These are phyloP conservation scores for Polyplosphaeria fusca DNA, from an alignment of 495 filamentous ascomycete species.

Conservation along the genomic window DNA sequence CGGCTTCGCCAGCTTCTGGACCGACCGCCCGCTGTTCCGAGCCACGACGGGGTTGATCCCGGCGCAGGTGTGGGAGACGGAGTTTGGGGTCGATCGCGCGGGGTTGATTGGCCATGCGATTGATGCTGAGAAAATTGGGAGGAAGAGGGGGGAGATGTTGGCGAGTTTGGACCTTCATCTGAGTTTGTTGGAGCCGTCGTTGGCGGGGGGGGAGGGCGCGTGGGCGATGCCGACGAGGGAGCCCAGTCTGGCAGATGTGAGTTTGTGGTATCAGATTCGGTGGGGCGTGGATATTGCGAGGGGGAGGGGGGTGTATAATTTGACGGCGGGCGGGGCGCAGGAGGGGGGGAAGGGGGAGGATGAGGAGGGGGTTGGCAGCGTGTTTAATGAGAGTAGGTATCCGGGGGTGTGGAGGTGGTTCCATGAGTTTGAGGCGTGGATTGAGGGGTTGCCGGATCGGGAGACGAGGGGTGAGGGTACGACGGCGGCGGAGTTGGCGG, in stretches of 20 bases:
- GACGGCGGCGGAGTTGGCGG: background rate
- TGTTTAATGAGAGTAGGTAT: constrained; percentile 38
- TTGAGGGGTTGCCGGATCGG: constrained; percentile 25
- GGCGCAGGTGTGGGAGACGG: constrained; percentile 33
- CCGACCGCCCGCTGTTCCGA: constrained; percentile 35
- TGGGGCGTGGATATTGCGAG: constrained; percentile 38
- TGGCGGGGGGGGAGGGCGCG: constrained; percentile 7
- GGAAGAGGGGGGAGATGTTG: constrained; percentile 36
- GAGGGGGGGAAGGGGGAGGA: constrained; percentile 33
- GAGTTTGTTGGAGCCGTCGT: constrained; percentile 36
- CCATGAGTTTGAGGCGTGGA: constrained; percentile 21
- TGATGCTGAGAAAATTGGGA: constrained; percentile 36
- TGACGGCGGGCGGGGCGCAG: constrained; percentile 36
- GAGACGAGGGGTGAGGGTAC: constrained; percentile 1
- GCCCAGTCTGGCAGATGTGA: constrained; percentile 35
- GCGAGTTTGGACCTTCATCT: constrained; percentile 38
- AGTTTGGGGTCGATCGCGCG: constrained; percentile 36
- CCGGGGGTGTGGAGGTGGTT: constrained; percentile 36
- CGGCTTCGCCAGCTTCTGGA: constrained; percentile 28
- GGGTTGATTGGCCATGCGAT: constrained; percentile 38
- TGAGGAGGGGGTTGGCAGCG: constrained; percentile 14
- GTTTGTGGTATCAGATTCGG: constrained; percentile 36
- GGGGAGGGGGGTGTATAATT: constrained; percentile 31
- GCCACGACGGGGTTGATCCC: constrained; percentile 39
- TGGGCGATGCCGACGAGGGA: constrained; percentile 34